Evolutionary conservation across 768 basidiomycete species (phyloP).

Genomic region (Hemileccinum impolitum): DNA sequence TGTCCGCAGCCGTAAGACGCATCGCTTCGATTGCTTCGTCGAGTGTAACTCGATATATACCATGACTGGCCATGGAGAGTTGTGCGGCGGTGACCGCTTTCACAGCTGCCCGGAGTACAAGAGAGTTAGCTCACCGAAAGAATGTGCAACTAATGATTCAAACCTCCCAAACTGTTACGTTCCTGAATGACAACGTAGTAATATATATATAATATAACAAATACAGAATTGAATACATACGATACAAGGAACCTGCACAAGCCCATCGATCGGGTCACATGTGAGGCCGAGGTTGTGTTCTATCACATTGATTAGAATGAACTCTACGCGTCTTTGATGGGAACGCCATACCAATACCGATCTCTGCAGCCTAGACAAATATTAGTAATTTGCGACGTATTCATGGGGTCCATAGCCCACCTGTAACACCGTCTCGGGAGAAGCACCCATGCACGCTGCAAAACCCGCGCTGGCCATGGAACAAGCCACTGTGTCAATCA

Average conservation of each 20-base stretch:
- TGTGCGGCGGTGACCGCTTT: slow-evolving; percentile 94
- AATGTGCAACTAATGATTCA: slow-evolving; percentile 9
- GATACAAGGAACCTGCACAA: slow-evolving; percentile 95
- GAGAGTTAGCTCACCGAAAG: slow-evolving; percentile 1
- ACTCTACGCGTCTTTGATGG: not conserved
- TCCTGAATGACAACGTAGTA: slow-evolving; percentile 42
- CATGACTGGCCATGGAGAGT: slow-evolving; percentile 88
- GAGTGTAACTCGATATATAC: slow-evolving; percentile 79
- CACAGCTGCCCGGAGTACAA: slow-evolving; percentile 52
- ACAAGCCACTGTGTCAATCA: slow-evolving; percentile 63
- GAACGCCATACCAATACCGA: slow-evolving; percentile 68
- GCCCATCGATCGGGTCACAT: slow-evolving; percentile 90
- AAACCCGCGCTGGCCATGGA: slow-evolving; percentile 96
- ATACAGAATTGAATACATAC: slow-evolving; percentile 37
- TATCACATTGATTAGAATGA: slow-evolving; percentile 25
- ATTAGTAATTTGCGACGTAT: not conserved
- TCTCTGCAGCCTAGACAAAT: slow-evolving; percentile 66
- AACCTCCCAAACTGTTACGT: slow-evolving; percentile 83
- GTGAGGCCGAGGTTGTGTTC: slow-evolving; percentile 88
- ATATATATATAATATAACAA: not conserved
- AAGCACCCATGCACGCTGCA: slow-evolving; percentile 90
- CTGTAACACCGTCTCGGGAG: slow-evolving; percentile 80
- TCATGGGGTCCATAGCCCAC: slow-evolving; percentile 32
- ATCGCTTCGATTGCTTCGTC: slow-evolving; percentile 97
- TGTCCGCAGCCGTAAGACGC: slow-evolving; percentile 88